Evolutionary conservation across 1,284 basidiomycete species (phyloP).

Genomic region (Cryptococcus sp.): DNA sequence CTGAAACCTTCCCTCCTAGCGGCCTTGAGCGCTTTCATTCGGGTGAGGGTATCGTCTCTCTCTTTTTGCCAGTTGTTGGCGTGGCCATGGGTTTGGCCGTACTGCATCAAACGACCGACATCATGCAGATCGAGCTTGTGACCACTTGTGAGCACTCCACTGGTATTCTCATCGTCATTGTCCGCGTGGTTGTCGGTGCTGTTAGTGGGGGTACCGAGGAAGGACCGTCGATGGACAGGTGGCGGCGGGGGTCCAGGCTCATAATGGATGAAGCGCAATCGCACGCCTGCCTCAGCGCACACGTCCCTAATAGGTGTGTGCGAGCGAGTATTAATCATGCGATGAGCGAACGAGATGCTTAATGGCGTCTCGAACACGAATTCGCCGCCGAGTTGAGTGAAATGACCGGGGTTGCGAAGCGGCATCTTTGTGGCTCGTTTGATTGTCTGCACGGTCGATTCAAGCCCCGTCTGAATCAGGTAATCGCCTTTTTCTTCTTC

Average conservation of each 20-base stretch:
- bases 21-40: constrained; percentile 32
- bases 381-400: constrained; percentile 79
- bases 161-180: not conserved
- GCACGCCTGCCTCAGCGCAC: constrained; percentile 53
- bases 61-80: constrained; percentile 29
- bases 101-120: no score
- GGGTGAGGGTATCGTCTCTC: constrained; percentile 33
- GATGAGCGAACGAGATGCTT: constrained; percentile 46
- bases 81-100: not conserved
- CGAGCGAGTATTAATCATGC: constrained; percentile 60
- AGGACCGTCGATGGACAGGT: constrained; percentile 22
- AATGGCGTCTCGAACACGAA: constrained; percentile 74
- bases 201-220: constrained; percentile 4
- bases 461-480: constrained; percentile 31
- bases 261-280: constrained; percentile 36
- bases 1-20: constrained; percentile 22
- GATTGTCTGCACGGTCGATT: constrained; percentile 37
- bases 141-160: not conserved
- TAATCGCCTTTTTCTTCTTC: constrained; percentile 61
- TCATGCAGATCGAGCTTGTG: no score
- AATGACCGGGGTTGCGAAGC: constrained; percentile 73
- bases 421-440: constrained; percentile 59
- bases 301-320: constrained; percentile 70
- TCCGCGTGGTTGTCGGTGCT: not conserved
- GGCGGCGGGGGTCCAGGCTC: constrained; percentile 37